phyloP scores from a whole-genome alignment of 352 stramenopile genomes.

The Phytophthora crassamura region DNA sequence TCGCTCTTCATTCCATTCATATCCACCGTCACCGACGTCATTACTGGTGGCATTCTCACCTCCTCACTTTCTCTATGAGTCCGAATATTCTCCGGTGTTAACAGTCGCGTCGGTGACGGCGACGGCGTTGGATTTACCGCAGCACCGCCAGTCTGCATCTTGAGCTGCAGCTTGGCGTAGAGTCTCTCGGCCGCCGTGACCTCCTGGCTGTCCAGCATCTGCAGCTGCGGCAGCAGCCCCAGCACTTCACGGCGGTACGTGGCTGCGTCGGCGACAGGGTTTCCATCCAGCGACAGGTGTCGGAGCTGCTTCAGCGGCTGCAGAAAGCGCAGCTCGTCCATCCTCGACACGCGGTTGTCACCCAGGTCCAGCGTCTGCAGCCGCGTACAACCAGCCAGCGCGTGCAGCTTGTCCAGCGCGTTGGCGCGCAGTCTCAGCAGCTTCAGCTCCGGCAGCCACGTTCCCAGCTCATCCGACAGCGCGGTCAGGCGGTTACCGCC shows the following conservation, averaged over 20 bases:
- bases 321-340: constrained; percentile 66
- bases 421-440: constrained; percentile 68
- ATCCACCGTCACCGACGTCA: background rate
- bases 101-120: constrained; percentile 14
- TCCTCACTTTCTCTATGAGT: constrained; percentile 9
- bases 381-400: constrained; percentile 30
- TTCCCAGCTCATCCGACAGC: constrained; percentile 45
- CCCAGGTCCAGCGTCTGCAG: constrained; percentile 53
- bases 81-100: constrained; percentile 32
- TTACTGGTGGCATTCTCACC: background rate
- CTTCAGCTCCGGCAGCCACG: constrained; percentile 46
- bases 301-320: constrained; percentile 50
- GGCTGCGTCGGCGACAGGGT: constrained; percentile 49
- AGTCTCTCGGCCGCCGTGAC: constrained; percentile 61
- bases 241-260: constrained; percentile 64
- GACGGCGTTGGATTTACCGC: background rate
- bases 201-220: constrained; percentile 50
- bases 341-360: constrained; percentile 53
- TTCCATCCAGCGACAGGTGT: constrained; percentile 60
- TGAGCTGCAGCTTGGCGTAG: constrained; percentile 57
- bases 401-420: constrained; percentile 56
- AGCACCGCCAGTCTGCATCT: constrained; percentile 25
- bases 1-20: background rate
- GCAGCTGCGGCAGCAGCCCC: constrained; percentile 59
- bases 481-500: constrained; percentile 55